A percentile compares a stretch with the other conserved stretches of the same genome.
Conservation (phyloP, 192 early-diverging fungal genomes). For the Coemansia sp. region DNA sequence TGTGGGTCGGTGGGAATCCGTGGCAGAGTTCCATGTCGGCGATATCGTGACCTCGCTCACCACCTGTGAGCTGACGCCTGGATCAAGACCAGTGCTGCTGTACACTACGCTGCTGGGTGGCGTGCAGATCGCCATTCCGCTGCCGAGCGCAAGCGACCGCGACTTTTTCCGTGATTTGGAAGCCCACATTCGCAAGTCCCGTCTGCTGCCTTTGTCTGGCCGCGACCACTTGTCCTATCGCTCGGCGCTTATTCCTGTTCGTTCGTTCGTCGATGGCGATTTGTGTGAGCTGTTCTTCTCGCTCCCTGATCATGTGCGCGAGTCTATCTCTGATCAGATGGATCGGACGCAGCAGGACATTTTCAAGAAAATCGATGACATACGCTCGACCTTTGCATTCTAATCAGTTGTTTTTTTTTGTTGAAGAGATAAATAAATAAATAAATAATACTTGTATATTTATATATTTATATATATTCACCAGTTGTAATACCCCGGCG, state of each 20-base stretch:
- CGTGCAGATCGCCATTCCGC: conserved; percentile 81
- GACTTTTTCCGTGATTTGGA: conserved; percentile 92
- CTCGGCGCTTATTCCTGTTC: conserved; percentile 74
- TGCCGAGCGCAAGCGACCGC: conserved; percentile 82
- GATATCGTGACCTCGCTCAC: conserved; percentile 81
- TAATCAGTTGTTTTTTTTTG: conserved; percentile 6
- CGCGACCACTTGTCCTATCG: conserved; percentile 87
- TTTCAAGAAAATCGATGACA: conserved; percentile 91
- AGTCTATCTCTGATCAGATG: conserved; percentile 76
- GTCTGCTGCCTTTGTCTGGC: conserved; percentile 72
- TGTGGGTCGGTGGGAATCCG: conserved; percentile 55
- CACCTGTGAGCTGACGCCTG: conserved; percentile 73
- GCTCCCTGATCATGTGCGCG: conserved; percentile 5
- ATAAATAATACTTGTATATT: conserved; percentile 1
- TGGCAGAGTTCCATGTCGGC: conserved; percentile 80
- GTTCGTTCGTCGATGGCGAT: conserved; percentile 79
- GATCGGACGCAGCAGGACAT: conserved; percentile 82
- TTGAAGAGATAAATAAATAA: not conserved
- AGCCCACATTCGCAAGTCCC: conserved; percentile 75
- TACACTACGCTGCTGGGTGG: conserved; percentile 83
- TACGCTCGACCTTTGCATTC: conserved; percentile 58
- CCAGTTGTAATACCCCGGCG: conserved; percentile 72
- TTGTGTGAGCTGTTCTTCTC: conserved; percentile 76
- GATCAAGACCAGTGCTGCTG: conserved; percentile 82
- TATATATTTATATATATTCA: conserved; percentile 27